Conservation (phyloP, 495 filamentous ascomycete species). For the Hypoxylon fragiforme region DNA sequence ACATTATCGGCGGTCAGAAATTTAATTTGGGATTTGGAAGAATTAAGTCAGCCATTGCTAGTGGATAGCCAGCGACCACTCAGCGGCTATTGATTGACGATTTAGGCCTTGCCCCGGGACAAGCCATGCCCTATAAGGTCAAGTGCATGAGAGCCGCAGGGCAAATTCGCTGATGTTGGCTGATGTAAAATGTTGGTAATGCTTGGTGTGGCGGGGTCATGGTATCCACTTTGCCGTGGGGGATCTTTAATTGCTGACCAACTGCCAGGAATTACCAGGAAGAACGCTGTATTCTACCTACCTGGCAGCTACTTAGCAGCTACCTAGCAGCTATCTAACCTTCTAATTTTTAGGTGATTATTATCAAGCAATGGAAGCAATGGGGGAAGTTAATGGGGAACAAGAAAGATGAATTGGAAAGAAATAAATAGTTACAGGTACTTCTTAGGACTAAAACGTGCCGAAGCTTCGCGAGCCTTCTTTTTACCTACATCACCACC, state of each 20-base stretch:
- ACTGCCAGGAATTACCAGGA: neutral
- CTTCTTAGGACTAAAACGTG: too few species aligned
- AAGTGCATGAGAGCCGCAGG: constrained; percentile 8
- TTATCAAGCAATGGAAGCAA: too few species aligned
- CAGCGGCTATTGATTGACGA: constrained; percentile 5
- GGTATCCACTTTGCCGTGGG: constrained; percentile 10
- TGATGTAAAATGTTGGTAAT: constrained; percentile 23
- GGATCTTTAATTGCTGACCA: constrained; percentile 24
- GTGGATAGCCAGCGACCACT: constrained; percentile 9
- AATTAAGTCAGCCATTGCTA: constrained; percentile 29
- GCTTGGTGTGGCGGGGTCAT: constrained; percentile 19
- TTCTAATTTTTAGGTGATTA: too few species aligned
- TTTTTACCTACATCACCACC: constrained; percentile 23
- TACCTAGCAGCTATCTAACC: too few species aligned
- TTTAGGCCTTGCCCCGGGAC: neutral
- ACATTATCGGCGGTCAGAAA: too few species aligned
- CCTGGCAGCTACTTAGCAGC: too few species aligned
- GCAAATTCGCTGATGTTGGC: neutral
- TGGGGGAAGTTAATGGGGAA: too few species aligned
- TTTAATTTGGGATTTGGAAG: constrained; percentile 33
- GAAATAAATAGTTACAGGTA: too few species aligned
- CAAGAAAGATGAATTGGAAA: too few species aligned
- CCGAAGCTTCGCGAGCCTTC: constrained; percentile 32
- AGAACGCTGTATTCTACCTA: neutral
- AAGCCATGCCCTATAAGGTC: constrained; percentile 12